These are phyloP conservation scores for Cerioporus squamosus DNA, from an alignment of 1,284 basidiomycete genomes.

Conservation along the genomic window DNA sequence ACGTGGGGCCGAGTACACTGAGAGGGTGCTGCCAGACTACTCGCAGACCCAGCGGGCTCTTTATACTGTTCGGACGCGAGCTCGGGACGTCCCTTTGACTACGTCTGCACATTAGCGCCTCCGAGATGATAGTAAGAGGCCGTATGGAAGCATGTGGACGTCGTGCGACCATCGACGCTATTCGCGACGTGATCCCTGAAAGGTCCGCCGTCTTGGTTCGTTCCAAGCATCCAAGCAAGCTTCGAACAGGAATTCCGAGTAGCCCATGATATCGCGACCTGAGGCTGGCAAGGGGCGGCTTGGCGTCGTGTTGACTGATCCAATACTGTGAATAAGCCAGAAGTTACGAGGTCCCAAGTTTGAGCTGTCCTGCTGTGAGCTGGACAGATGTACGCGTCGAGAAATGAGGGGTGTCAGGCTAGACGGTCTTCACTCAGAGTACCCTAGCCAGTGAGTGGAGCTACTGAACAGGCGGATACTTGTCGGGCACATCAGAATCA, in stretches of 20 bases:
- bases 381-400: too few species aligned
- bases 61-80: not conserved
- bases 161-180: constrained; percentile 16
- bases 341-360: too few species aligned
- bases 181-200: not conserved
- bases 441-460: too few species aligned
- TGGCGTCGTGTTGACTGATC: not conserved
- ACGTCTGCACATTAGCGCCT: not conserved
- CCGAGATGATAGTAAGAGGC: not conserved
- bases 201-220: not conserved
- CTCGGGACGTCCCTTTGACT: not conserved
- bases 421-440: too few species aligned
- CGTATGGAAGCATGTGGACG: constrained; percentile 13
- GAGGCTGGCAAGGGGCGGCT: not conserved
- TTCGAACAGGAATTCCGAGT: too few species aligned
- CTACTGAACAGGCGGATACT: too few species aligned
- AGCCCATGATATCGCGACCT: not conserved
- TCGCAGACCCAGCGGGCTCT: not conserved
- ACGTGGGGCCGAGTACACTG: not conserved
- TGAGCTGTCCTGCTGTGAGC: too few species aligned
- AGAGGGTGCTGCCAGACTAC: not conserved
- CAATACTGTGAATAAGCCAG: too few species aligned
- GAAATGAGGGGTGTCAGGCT: too few species aligned
- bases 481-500: too few species aligned
- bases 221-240: not conserved